Conservation (phyloP, 352 stramenopile genomes). For the Phytopythium montanum region DNA sequence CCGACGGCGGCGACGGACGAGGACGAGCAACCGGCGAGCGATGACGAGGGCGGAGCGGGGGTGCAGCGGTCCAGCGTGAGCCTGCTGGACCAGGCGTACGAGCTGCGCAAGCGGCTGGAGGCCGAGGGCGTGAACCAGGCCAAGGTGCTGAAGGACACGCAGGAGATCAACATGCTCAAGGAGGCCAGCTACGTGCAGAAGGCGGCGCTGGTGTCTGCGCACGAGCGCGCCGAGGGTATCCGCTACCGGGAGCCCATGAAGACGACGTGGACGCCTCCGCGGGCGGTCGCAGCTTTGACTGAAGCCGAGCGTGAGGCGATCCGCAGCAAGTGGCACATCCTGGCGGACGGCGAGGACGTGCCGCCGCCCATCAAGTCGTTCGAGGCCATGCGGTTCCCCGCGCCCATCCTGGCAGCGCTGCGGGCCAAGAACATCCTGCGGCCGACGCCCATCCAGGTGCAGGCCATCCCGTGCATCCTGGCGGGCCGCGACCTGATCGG, state of each 20-base stretch:
- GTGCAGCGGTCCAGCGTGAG: slow-evolving; percentile 60
- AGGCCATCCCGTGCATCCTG: slow-evolving; percentile 96
- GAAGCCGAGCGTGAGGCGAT: slow-evolving; percentile 88
- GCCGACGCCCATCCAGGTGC: slow-evolving; percentile 98
- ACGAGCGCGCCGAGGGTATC: slow-evolving; percentile 91
- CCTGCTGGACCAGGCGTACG: slow-evolving; percentile 79
- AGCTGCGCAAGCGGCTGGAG: slow-evolving; percentile 79
- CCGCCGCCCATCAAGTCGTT: slow-evolving; percentile 97
- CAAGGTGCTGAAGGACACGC: slow-evolving; percentile 73
- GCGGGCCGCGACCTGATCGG: slow-evolving; percentile 97
- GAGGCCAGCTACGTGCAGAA: slow-evolving; percentile 96
- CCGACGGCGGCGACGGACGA: slow-evolving; percentile 6
- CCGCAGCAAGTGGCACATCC: slow-evolving; percentile 98
- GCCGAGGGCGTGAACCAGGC: slow-evolving; percentile 75
- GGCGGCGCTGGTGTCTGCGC: slow-evolving; percentile 91
- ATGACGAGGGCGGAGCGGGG: slow-evolving; percentile 5
- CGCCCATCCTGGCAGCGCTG: slow-evolving; percentile 90
- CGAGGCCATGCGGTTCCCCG: slow-evolving; percentile 96
- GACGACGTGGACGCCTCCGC: slow-evolving; percentile 91
- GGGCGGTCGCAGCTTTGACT: slow-evolving; percentile 83
- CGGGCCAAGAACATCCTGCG: slow-evolving; percentile 95
- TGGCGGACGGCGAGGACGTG: slow-evolving; percentile 95
- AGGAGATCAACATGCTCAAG: slow-evolving; percentile 93
- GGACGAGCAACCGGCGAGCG: slow-evolving; percentile 8
- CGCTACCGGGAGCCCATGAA: slow-evolving; percentile 89